phyloP scores from a whole-genome alignment of 768 basidiomycete genomes.

The Lanmaoa rubissima region DNA sequence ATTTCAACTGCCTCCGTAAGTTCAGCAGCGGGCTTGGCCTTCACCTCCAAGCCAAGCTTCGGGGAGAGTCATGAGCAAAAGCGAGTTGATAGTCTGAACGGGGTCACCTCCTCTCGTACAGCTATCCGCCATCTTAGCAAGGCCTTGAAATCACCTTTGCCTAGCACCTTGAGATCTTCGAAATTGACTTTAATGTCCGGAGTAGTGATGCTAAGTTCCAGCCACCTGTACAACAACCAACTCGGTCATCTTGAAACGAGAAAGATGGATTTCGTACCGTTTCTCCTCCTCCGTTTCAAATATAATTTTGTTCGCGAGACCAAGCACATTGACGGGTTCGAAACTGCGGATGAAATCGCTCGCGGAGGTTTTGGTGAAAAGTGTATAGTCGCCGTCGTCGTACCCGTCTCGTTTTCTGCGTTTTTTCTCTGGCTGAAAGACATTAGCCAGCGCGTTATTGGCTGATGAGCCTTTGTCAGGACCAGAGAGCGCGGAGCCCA shows the following conservation, averaged over 20 bases:
- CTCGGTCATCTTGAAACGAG: not conserved
- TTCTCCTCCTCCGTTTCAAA: conserved; percentile 86
- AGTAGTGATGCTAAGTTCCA: conserved; percentile 67
- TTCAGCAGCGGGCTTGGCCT: conserved; percentile 70
- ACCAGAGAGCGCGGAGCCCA: conserved; percentile 46
- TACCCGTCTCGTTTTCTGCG: conserved; percentile 92
- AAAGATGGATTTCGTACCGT: conserved; percentile 43
- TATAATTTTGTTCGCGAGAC: conserved; percentile 70
- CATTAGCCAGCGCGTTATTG: conserved; percentile 78
- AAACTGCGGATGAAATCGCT: conserved; percentile 63
- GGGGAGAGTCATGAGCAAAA: conserved; percentile 3
- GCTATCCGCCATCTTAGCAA: conserved; percentile 88
- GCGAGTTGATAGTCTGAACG: not conserved
- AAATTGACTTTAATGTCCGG: conserved; percentile 79
- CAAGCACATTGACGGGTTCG: conserved; percentile 81
- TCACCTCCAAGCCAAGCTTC: conserved; percentile 83
- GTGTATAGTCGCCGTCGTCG: conserved; percentile 88
- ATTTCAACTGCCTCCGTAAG: conserved; percentile 69
- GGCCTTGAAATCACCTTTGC: conserved; percentile 95
- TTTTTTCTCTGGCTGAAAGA: conserved; percentile 98
- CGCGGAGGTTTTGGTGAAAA: conserved; percentile 74
- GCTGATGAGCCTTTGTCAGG: conserved; percentile 53
- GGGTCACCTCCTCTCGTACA: conserved; percentile 78
- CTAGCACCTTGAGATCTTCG: conserved; percentile 92
- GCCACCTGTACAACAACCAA: conserved; percentile 54